Conservation (phyloP, 495 filamentous ascomycete genomes). For the Pseudomonodictys pantanalensis region DNA sequence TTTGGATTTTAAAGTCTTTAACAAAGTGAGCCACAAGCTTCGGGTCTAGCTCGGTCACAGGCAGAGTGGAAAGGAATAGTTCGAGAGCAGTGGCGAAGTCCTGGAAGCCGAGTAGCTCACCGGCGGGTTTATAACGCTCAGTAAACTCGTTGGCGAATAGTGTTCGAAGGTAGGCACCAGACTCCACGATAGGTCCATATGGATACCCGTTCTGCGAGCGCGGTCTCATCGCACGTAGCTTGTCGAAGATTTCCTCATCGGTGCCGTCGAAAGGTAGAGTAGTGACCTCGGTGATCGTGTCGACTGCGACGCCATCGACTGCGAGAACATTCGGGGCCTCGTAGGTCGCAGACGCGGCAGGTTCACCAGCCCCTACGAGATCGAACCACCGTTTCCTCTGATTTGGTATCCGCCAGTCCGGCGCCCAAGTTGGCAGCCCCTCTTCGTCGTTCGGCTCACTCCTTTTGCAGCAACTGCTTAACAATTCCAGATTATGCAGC, state of each 20-base stretch:
- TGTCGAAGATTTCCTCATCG: not conserved
- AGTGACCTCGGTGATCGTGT: not conserved
- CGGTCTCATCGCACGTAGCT: not conserved
- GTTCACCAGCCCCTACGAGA: not conserved
- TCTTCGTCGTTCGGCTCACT: not conserved
- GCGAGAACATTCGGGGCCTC: not conserved
- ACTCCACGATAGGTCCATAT: not conserved
- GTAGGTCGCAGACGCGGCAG: not conserved
- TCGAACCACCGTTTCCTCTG: conserved; percentile 1
- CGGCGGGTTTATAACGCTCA: not conserved
- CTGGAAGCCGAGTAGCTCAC: conserved; percentile 1
- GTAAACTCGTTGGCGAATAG: conserved; percentile 3
- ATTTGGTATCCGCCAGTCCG: not conserved
- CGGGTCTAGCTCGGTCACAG: not conserved
- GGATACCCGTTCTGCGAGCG: not conserved
- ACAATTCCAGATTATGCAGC: not conserved
- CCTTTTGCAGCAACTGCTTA: not conserved
- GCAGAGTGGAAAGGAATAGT: not conserved
- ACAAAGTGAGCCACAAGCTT: not conserved
- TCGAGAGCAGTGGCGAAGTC: not conserved
- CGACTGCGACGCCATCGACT: not conserved
- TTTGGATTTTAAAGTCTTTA: not conserved
- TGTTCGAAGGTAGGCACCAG: not conserved
- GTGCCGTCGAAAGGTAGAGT: not conserved
- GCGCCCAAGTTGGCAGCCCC: not conserved